Evolutionary conservation across 2,329 filamentous ascomycete genomes (phyloP).

Genomic region (Sphaerostilbella broomeana): DNA sequence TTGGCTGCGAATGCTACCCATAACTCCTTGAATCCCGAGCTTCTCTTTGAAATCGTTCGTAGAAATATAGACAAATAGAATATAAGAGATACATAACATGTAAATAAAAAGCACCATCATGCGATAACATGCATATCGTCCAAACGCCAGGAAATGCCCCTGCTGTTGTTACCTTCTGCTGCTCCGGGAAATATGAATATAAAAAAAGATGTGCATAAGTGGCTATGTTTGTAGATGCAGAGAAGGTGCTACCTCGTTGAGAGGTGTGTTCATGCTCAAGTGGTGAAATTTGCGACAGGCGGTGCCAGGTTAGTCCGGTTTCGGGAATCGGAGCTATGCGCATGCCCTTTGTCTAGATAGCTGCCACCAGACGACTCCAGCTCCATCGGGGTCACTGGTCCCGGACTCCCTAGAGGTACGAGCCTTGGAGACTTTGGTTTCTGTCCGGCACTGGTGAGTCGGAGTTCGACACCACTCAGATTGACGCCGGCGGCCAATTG

Average conservation of each 20-base stretch:
- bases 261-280: background rate
- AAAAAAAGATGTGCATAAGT: background rate
- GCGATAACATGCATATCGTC: background rate
- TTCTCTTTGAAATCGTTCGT: too few relatives aligned
- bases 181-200: background rate
- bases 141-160: background rate
- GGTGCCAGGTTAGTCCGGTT: too few relatives aligned
- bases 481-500: constrained; percentile 24
- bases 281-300: background rate
- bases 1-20: too few relatives aligned
- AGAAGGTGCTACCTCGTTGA: background rate
- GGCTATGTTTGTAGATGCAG: background rate
- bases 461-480: constrained; percentile 30
- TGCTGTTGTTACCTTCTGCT: background rate
- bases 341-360: constrained; percentile 27
- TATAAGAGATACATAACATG: background rate
- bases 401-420: constrained; percentile 49
- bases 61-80: too few relatives aligned
- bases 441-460: constrained; percentile 32
- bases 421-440: constrained; percentile 47
- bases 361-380: constrained; percentile 36
- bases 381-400: constrained; percentile 56
- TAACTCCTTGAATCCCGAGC: too few relatives aligned
- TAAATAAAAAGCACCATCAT: background rate
- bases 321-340: background rate